phyloP scores from a whole-genome alignment of 768 basidiomycete genomes.

The Pulveroboletus sp. region DNA sequence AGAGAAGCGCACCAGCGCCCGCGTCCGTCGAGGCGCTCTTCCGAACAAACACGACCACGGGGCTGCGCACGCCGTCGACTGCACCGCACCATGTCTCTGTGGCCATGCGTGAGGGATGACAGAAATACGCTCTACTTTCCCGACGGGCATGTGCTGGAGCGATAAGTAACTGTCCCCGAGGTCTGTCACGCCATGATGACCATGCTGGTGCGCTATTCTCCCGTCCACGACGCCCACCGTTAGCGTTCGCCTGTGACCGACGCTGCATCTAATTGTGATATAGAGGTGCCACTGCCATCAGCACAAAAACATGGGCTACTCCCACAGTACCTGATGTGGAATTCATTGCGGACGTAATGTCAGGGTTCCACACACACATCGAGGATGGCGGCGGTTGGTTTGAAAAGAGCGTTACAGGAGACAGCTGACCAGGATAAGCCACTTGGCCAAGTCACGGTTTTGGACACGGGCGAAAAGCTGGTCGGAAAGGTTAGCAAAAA shows the following conservation, averaged over 20 bases:
- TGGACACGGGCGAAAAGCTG: slow-evolving; percentile 4
- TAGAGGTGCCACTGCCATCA: slow-evolving; percentile 3
- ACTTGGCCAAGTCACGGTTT: slow-evolving; percentile 12
- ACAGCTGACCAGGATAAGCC: slow-evolving; percentile 24
- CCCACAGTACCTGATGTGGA: slow-evolving; percentile 13
- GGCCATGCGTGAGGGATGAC: not conserved
- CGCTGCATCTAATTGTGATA: not conserved
- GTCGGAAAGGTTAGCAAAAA: too few relatives aligned
- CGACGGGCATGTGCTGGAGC: not conserved
- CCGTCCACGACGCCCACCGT: not conserved
- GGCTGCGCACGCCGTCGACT: too few relatives aligned
- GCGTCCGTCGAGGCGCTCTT: not conserved
- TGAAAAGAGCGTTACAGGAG: slow-evolving; percentile 18
- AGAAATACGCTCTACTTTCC: not conserved
- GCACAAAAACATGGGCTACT: slow-evolving; percentile 8
- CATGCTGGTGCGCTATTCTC: not conserved
- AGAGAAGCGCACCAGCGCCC: not conserved
- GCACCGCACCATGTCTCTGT: too few relatives aligned
- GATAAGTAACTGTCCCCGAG: not conserved
- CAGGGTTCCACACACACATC: slow-evolving; percentile 14
- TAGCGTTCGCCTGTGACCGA: slow-evolving; percentile 9
- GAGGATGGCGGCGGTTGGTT: slow-evolving; percentile 2
- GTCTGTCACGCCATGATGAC: not conserved
- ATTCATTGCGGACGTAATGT: slow-evolving; percentile 9
- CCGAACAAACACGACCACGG: too few relatives aligned